Base-by-base conservation (phyloP, 768 basidiomycete genomes). In the Suillus clintonianus region DNA sequence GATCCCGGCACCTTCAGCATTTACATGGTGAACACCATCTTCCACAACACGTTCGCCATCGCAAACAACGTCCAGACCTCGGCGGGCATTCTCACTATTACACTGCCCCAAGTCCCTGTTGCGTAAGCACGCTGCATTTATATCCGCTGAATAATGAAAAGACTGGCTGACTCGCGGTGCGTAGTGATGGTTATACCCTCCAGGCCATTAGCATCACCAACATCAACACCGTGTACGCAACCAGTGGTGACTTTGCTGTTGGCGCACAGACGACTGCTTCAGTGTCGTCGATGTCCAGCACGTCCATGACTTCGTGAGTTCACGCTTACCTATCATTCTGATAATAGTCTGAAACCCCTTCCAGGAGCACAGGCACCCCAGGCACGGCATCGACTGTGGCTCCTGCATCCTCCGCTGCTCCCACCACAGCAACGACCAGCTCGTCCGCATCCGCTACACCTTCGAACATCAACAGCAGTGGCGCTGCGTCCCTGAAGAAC, bases 31-130 rank as follows among this genome's bases (percentile, higher is more conserved):
- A 86, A 88, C 73, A 19, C 67, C 0, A 27, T 34, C 1, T 90
- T 89, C 81, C 77, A 88, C 76, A 74, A 85, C 61, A 60, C 78
- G 0, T 84, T 81, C 55, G 87, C 83, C 53, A 79, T 90, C 61
- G 82, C 80, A 14, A 87, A 83, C 79, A 86, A 84, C 64, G 77
- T 90, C 2, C 62, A 76, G 24, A 78, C 84, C 1, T 45, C 75
- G 2, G 14, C 59, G 5, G 77, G 78, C 0, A 42, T 67, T 1
- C 1, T 83, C 3, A 78, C 77, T 1, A 15, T 89, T n/a, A 43
- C 58, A 0, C 64, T 89, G 4, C 86, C 86, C 19, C 57, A 77
- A 22, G 79, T 89, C 32, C 82, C 82, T 10, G 64, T 61, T 11
- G 77, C 75, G 89, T 89, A 67, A 41, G 70, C 60, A 1, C 0